Evolutionary conservation across 768 basidiomycete species (phyloP).

Genomic region (Agaricus blazei): DNA sequence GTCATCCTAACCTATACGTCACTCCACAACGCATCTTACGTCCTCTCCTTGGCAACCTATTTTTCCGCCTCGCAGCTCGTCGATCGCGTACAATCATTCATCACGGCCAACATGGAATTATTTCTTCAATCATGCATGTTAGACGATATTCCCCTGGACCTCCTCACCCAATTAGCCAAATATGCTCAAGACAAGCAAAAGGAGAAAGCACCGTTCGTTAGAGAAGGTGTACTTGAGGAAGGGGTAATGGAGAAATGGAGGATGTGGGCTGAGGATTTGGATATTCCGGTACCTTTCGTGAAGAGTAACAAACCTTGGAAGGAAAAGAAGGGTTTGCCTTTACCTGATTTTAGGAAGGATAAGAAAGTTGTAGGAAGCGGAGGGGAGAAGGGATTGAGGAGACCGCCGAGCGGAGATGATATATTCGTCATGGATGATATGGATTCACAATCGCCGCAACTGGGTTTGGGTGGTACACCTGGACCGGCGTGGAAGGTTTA

Average conservation of each 20-base stretch:
- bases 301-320: conserved; percentile 15
- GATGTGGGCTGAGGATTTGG: conserved; percentile 68
- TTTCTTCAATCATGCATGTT: conserved; percentile 79
- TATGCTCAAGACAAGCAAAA: conserved; percentile 57
- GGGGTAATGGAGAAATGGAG: conserved; percentile 54
- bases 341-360: conserved; percentile 5
- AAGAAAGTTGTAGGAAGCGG: not conserved
- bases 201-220: conserved; percentile 59
- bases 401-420: conserved; percentile 49
- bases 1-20: conserved; percentile 65
- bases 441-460: conserved; percentile 27
- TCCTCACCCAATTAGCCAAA: conserved; percentile 62
- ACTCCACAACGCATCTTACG: conserved; percentile 70
- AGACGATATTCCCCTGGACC: conserved; percentile 61
- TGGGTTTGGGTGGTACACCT: not conserved
- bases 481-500: conserved; percentile 44
- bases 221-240: conserved; percentile 48
- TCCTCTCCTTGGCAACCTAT: conserved; percentile 79
- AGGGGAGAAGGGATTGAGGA: conserved; percentile 8
- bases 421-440: conserved; percentile 83
- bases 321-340: conserved; percentile 15
- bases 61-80: conserved; percentile 68
- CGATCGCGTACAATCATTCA: conserved; percentile 70
- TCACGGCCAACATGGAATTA: conserved; percentile 80
- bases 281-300: conserved; percentile 57